Conservation (phyloP, 2,329 filamentous ascomycete species). For the Purpureocillium lavendulum region DNA sequence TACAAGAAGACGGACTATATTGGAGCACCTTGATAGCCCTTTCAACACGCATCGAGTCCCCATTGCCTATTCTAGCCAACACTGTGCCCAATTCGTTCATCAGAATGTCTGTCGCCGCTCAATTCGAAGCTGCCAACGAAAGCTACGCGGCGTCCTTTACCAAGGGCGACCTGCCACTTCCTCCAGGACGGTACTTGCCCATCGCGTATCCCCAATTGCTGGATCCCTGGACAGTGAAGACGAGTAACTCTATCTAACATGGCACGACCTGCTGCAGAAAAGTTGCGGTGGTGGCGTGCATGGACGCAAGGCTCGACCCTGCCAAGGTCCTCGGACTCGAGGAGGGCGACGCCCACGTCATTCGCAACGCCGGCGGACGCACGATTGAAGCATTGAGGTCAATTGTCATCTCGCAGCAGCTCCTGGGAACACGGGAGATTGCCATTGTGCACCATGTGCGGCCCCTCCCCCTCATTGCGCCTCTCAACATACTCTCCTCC, state of each 20-base stretch:
- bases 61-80: too few relatives aligned
- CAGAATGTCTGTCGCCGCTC: constrained; percentile 12
- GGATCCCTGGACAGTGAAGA: too few relatives aligned
- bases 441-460: constrained; percentile 59
- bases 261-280: constrained; percentile 15
- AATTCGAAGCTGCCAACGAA: constrained; percentile 27
- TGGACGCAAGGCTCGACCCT: constrained; percentile 70
- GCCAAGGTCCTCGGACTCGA: constrained; percentile 60
- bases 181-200: constrained; percentile 45
- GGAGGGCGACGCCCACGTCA: constrained; percentile 70
- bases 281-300: constrained; percentile 55
- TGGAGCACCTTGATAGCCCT: too few relatives aligned
- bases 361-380: constrained; percentile 64
- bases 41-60: too few relatives aligned
- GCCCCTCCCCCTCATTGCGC: too few relatives aligned
- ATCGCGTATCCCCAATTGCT: too few relatives aligned
- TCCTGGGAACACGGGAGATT: constrained; percentile 69
- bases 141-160: constrained; percentile 58
- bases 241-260: background rate
- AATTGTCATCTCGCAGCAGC: constrained; percentile 70
- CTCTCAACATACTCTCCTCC: too few relatives aligned
- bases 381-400: constrained; percentile 63
- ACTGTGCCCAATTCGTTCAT: too few relatives aligned
- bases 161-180: constrained; percentile 57
- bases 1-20: too few relatives aligned